Evolutionary conservation across 345 rosid genomes (phyloP).

Genomic region (rapeseed (Brassica napus)): DNA sequence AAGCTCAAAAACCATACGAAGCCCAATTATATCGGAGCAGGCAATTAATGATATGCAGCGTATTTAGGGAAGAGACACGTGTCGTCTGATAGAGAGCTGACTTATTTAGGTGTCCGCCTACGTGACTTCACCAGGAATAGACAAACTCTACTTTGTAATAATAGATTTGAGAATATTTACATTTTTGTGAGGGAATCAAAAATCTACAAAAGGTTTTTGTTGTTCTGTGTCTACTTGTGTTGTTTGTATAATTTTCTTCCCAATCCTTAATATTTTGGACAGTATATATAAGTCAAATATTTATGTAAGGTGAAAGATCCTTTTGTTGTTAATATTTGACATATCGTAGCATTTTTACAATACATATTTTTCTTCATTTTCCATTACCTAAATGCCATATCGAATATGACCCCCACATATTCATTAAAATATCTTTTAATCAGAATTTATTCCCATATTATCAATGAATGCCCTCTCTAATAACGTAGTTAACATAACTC

Average conservation of each 20-base stretch:
- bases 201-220: constrained; percentile 22
- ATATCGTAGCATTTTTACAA: not conserved
- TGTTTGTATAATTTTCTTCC: constrained; percentile 21
- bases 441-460: not conserved
- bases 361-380: not conserved
- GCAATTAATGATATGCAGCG: too few species aligned
- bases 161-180: not conserved
- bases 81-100: too few species aligned
- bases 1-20: too few species aligned
- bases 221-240: constrained; percentile 25
- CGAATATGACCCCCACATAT: not conserved
- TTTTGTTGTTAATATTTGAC: not conserved
- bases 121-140: too few species aligned
- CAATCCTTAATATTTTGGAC: constrained; percentile 5
- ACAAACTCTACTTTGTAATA: too few species aligned
- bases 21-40: too few species aligned
- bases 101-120: too few species aligned
- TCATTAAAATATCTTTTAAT: not conserved
- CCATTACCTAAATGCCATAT: not conserved
- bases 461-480: not conserved
- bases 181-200: constrained; percentile 33
- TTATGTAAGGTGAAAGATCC: constrained; percentile 6
- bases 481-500: not conserved
- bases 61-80: too few species aligned
- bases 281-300: constrained; percentile 21